Evolutionary conservation across 192 early-diverging fungal species (phyloP).

Genomic region (Linderina pennispora): DNA sequence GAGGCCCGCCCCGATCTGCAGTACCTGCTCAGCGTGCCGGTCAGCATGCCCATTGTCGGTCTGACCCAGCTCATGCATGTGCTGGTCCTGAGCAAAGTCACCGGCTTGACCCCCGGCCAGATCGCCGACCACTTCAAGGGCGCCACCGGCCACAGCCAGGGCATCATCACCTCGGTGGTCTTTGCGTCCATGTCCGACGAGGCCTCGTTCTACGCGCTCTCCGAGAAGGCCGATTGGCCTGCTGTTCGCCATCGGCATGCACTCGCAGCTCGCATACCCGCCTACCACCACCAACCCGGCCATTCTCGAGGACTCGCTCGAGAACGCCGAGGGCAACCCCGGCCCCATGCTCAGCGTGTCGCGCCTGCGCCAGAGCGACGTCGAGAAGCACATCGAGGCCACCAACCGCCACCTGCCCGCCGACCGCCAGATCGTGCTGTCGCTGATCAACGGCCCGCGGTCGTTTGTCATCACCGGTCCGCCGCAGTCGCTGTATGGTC

Average conservation of each 20-base stretch:
- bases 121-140: constrained; percentile 56
- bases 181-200: constrained; percentile 76
- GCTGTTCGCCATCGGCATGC: constrained; percentile 84
- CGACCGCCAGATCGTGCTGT: constrained; percentile 78
- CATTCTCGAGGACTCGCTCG: constrained; percentile 84
- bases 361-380: constrained; percentile 74
- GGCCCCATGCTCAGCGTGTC: constrained; percentile 89
- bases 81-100: constrained; percentile 73
- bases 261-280: constrained; percentile 76
- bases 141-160: constrained; percentile 89
- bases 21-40: constrained; percentile 69
- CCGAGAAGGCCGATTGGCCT: constrained; percentile 81
- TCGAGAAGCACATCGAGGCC: constrained; percentile 76
- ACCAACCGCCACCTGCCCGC: constrained; percentile 82
- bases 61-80: constrained; percentile 87
- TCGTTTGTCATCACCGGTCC: constrained; percentile 85
- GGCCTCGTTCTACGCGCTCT: constrained; percentile 74
- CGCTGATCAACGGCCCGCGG: constrained; percentile 87
- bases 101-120: constrained; percentile 53
- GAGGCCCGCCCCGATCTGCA: constrained; percentile 74
- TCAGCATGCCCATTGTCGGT: constrained; percentile 84
- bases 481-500: constrained; percentile 85
- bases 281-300: constrained; percentile 76
- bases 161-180: constrained; percentile 87
- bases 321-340: constrained; percentile 84